These are phyloP conservation scores for Pelargonium citronellum DNA, from an alignment of 441 rosid genomes.

Conservation along the genomic window DNA sequence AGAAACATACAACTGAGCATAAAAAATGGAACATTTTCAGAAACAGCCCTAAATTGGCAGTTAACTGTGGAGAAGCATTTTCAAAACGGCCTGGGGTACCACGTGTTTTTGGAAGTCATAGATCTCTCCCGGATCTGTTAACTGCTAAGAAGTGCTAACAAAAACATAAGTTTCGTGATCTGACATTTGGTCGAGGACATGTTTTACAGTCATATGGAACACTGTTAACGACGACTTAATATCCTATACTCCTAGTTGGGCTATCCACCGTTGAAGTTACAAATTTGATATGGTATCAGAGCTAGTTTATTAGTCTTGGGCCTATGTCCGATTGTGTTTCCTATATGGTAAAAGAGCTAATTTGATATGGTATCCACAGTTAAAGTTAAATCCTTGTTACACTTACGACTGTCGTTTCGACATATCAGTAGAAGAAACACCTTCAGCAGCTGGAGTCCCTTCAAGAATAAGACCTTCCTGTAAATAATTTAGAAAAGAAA, in stretches of 20 bases:
- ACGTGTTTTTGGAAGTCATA: neutral
- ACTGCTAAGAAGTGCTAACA: neutral
- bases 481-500: constrained; percentile 18
- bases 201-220: neutral
- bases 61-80: neutral
- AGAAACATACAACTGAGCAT: neutral
- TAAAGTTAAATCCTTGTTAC: neutral
- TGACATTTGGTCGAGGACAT: neutral
- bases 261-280: too few relatives aligned
- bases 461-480: constrained; percentile 90
- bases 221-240: too few relatives aligned
- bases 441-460: constrained; percentile 83
- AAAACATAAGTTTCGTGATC: neutral
- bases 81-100: neutral
- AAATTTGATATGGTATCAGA: too few relatives aligned
- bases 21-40: neutral
- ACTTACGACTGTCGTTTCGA: constrained; percentile 59
- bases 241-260: too few relatives aligned
- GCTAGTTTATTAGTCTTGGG: too few relatives aligned
- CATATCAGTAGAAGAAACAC: constrained; percentile 78
- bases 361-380: neutral
- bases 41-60: neutral
- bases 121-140: neutral
- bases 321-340: too few relatives aligned
- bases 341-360: too few relatives aligned